Evolutionary conservation across 202 grass and related monocot genomes (phyloP).

Genomic region (Schoenoplectus triqueter): DNA sequence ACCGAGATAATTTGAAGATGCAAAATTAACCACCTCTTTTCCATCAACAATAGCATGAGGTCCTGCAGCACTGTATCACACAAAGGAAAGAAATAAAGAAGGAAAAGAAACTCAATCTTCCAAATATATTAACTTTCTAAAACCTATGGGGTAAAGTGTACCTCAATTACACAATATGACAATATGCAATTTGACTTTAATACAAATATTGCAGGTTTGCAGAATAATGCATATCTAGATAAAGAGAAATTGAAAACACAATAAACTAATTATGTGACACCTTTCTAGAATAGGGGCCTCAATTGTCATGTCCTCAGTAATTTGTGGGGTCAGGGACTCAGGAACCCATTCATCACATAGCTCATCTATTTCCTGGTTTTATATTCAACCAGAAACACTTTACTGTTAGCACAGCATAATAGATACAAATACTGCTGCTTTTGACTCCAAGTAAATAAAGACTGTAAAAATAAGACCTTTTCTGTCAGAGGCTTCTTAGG

Average conservation of each 20-base stretch:
- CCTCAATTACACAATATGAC: too few relatives aligned
- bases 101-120: constrained; percentile 9
- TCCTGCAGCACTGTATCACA: constrained; percentile 73
- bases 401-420: constrained; percentile 29
- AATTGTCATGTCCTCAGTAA: constrained; percentile 53
- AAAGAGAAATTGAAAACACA: constrained; percentile 16
- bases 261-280: constrained; percentile 48
- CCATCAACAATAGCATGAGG: constrained; percentile 82
- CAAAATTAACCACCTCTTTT: constrained; percentile 97
- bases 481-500: constrained; percentile 88
- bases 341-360: constrained; percentile 94
- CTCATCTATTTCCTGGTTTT: constrained; percentile 85
- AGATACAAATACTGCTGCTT: not conserved
- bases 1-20: constrained; percentile 97
- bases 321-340: constrained; percentile 81
- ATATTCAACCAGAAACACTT: constrained; percentile 37
- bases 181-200: not conserved
- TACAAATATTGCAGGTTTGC: not conserved
- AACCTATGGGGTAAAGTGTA: too few relatives aligned
- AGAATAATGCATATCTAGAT: not conserved
- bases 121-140: not conserved
- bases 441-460: constrained; percentile 1
- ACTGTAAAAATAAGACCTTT: constrained; percentile 52
- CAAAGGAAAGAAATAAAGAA: constrained; percentile 25
- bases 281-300: constrained; percentile 76